Evolutionary conservation across 352 stramenopile species (phyloP).

Genomic region (Phytophthora tubulina): DNA sequence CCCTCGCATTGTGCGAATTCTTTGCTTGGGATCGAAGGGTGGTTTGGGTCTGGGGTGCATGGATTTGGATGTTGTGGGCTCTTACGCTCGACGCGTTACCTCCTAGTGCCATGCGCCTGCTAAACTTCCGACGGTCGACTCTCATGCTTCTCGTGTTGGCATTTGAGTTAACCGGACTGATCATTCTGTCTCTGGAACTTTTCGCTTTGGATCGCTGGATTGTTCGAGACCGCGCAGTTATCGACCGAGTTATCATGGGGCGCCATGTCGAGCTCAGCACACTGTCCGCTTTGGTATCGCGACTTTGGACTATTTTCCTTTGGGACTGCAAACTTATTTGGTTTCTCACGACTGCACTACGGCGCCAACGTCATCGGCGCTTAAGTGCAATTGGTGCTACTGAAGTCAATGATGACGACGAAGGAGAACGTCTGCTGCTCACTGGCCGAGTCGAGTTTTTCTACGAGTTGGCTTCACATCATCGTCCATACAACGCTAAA

Average conservation of each 20-base stretch:
- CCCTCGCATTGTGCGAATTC: constrained; percentile 32
- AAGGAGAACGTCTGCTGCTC: constrained; percentile 39
- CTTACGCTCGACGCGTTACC: constrained; percentile 46
- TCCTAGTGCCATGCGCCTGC: constrained; percentile 23
- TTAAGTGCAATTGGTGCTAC: constrained; percentile 3
- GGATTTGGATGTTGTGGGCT: constrained; percentile 48
- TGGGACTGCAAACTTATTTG: constrained; percentile 43
- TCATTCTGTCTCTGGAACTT: constrained; percentile 40
- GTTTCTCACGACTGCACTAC: constrained; percentile 23
- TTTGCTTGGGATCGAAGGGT: constrained; percentile 32
- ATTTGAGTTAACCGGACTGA: constrained; percentile 23
- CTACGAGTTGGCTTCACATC: constrained; percentile 32
- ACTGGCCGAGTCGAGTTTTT: constrained; percentile 39
- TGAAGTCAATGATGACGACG: constrained; percentile 15
- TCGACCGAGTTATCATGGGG: constrained; percentile 21
- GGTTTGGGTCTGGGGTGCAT: constrained; percentile 29
- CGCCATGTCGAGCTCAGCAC: constrained; percentile 22
- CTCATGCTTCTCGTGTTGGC: constrained; percentile 27
- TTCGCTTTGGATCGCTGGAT: constrained; percentile 35
- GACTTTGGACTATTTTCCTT: constrained; percentile 37
- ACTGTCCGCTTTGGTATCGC: constrained; percentile 29
- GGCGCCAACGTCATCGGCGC: constrained; percentile 21
- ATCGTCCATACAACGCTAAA: background rate
- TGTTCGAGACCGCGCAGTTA: constrained; percentile 10
- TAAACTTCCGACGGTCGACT: constrained; percentile 35